Evolutionary conservation across 23 red algal genomes (phyloP), one percentile per base, ranked within the genome.

Genomic region (Gracilariopsis chorda): DNA sequence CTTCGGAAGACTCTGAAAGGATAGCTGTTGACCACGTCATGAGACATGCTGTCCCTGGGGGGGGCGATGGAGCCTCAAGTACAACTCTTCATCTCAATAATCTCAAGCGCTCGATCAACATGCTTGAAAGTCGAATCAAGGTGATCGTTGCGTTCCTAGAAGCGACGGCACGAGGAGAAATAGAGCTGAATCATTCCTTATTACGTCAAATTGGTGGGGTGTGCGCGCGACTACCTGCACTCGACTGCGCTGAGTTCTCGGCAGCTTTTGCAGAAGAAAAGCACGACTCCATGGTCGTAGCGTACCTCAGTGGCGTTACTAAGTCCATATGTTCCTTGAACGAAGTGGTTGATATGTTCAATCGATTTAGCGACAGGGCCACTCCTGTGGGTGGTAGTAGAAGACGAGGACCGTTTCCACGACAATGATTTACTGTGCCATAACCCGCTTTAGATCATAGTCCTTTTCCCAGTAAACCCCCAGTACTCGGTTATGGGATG

Each of bases 1-100:
- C 80, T 25, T 94, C 91, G 2, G 91, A 84, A 36, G 91, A 94
- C 51, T 85, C 91, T 36, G 91, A 94, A 58, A 52, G 91, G 42
- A 94, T 94, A 37, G 91, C 91, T 0, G 91, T 94, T n/a, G 91
- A 94, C 37, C 91, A 94, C 40, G 91, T 94, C 3, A 82, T 82
- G 74, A 20, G 75, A 24, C 88, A 91, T 75, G 88, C 88, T 23
- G 73, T 91, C 12, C 88, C 60, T 58, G 88, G 88, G 16, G 88
- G 88, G 7, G 77, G 73, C 0, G 77, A 91, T 82, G 88, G 75
- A 7, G 56, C 74, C 42, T 80, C 88, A 29, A 89, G 85, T 7
- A 89, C 85, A 7, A 57, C 88, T 2, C 58, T 82, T 33, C 88
- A 91, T 70, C 75, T 91, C 41, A 65, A 49, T 51, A 82, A 73